These are phyloP conservation scores for Brettanomyces nanus DNA, from an alignment of 805 yeast species.

Conservation along the genomic window DNA sequence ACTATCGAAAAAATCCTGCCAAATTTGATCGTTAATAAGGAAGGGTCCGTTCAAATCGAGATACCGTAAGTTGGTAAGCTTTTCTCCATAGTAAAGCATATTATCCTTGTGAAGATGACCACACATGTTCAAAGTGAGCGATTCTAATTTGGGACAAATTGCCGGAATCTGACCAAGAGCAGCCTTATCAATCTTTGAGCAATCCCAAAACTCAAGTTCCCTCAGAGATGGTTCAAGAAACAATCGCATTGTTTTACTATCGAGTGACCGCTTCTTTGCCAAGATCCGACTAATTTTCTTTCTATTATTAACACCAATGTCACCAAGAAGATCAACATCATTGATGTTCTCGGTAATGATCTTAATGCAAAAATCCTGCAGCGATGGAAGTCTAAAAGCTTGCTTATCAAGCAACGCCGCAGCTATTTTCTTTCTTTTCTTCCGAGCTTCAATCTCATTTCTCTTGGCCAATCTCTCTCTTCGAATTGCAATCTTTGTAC, in stretches of 20 bases:
- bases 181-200: constrained; percentile 66
- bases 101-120: constrained; percentile 83
- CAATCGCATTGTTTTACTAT: constrained; percentile 61
- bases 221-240: constrained; percentile 57
- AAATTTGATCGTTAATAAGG: constrained; percentile 61
- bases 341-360: constrained; percentile 58
- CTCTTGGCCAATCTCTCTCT: constrained; percentile 37
- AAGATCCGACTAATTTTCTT: constrained; percentile 67
- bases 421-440: constrained; percentile 71
- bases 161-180: constrained; percentile 66
- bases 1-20: constrained; percentile 67
- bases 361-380: constrained; percentile 77
- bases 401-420: constrained; percentile 73
- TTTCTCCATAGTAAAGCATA: constrained; percentile 50
- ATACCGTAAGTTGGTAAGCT: constrained; percentile 45
- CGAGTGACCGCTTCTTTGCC: constrained; percentile 73
- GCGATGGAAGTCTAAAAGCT: constrained; percentile 52
- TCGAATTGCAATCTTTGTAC: constrained; percentile 38
- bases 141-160: constrained; percentile 64
- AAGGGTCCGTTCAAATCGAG: constrained; percentile 85
- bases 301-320: constrained; percentile 68
- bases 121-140: constrained; percentile 76
- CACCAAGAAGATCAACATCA: constrained; percentile 78
- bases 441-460: constrained; percentile 57
- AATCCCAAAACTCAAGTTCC: constrained; percentile 79